phyloP scores from a whole-genome alignment of 2,329 filamentous ascomycete species.

The Claviceps arundinis region DNA sequence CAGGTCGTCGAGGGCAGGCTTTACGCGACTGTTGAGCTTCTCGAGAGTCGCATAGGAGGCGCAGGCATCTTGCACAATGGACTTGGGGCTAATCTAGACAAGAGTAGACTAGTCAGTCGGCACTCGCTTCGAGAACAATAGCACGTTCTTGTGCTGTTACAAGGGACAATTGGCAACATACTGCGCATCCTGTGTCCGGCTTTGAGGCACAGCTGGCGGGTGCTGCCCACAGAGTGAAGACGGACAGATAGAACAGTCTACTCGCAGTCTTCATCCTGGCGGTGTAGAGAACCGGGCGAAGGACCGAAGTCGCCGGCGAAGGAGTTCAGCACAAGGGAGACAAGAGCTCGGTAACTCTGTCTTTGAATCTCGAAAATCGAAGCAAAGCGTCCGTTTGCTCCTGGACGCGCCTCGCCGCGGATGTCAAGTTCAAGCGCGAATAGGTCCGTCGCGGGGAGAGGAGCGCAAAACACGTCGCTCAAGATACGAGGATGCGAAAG shows the following conservation, averaged over 20 bases:
- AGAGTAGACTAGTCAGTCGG: slow-evolving; percentile 5
- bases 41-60: slow-evolving; percentile 89
- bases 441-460: background rate
- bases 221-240: slow-evolving; percentile 42
- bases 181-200: slow-evolving; percentile 37
- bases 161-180: slow-evolving; percentile 22
- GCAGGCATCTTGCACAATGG: slow-evolving; percentile 88
- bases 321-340: background rate
- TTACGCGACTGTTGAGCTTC: slow-evolving; percentile 61
- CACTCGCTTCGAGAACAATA: background rate
- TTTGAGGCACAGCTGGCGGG: slow-evolving; percentile 29
- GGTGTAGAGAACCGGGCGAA: slow-evolving; percentile 4
- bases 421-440: background rate
- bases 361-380: background rate
- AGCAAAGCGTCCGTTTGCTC: no score
- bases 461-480: background rate
- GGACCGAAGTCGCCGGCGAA: no score
- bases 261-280: slow-evolving; percentile 37
- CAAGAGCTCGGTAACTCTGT: background rate
- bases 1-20: slow-evolving; percentile 65
- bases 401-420: background rate
- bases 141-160: background rate
- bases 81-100: slow-evolving; percentile 66
- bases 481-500: no score
- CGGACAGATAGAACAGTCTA: slow-evolving; percentile 40